Evolutionary conservation across 2,329 filamentous ascomycete genomes (phyloP).

Genomic region (Diaporthe amygdali): DNA sequence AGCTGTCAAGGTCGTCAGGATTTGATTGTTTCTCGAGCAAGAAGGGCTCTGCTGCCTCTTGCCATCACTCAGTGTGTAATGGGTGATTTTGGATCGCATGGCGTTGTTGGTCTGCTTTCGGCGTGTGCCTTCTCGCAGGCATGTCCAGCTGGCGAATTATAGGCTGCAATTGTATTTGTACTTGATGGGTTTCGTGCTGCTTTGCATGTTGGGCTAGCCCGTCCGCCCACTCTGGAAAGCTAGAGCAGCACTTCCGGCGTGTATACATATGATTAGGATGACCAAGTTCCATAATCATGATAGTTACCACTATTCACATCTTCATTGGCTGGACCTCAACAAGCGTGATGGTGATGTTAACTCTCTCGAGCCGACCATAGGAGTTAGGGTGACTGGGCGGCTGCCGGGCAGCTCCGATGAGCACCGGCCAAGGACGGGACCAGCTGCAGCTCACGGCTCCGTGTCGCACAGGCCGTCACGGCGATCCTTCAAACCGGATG

Average conservation of each 20-base stretch:
- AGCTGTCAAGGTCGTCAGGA: neutral
- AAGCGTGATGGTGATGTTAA: neutral
- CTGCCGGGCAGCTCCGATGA: neutral
- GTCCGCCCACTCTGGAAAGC: neutral
- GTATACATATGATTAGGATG: constrained; percentile 16
- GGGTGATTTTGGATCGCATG: neutral
- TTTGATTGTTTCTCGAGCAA: neutral
- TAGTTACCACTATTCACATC: neutral
- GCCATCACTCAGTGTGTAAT: neutral
- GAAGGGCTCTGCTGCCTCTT: neutral
- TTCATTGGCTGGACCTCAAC: neutral
- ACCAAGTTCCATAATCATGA: constrained; percentile 13
- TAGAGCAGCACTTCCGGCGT: neutral
- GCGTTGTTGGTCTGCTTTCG: constrained; percentile 3
- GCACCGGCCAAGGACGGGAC: neutral
- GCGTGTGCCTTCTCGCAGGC: neutral
- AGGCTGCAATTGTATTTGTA: neutral
- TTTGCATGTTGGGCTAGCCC: neutral
- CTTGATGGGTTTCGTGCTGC: neutral
- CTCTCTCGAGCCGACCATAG: neutral
- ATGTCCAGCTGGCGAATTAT: neutral
- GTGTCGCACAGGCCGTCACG: neutral
- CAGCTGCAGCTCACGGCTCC: neutral
- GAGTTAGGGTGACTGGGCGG: neutral
- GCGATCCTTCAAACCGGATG: neutral